Conservation (phyloP, 495 filamentous ascomycete genomes). For the Cladorrhinum samala region DNA sequence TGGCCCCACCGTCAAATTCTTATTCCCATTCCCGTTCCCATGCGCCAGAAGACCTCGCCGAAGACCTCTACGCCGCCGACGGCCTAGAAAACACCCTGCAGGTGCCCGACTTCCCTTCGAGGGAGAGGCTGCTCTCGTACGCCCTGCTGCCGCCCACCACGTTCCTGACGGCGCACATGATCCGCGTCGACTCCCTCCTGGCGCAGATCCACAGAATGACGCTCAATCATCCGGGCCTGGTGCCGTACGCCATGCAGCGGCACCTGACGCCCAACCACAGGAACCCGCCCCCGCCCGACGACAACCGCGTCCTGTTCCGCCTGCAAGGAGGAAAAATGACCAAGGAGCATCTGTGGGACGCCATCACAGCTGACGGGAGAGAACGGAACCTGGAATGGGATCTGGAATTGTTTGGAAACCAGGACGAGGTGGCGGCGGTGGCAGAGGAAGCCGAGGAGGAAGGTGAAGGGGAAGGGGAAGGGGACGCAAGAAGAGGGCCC, state of each 20-base stretch:
- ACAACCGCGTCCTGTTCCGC: constrained; percentile 35
- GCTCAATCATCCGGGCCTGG: constrained; percentile 10
- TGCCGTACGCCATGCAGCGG: constrained; percentile 9
- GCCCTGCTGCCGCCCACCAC: neutral
- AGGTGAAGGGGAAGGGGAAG: neutral
- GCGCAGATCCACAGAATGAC: neutral
- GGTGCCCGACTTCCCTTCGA: neutral
- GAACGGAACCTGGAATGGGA: constrained; percentile 38
- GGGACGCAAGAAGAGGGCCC: neutral
- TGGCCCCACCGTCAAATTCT: constrained; percentile 4
- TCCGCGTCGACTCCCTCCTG: neutral
- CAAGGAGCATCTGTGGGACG: constrained; percentile 21
- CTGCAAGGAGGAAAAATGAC: constrained; percentile 29
- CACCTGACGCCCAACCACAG: neutral
- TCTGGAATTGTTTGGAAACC: constrained; percentile 5
- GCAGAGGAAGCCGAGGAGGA: constrained; percentile 21
- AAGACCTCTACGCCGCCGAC: no score
- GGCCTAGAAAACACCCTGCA: neutral
- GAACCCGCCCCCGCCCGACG: neutral
- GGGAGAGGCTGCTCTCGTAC: neutral
- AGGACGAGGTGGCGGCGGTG: constrained; percentile 16
- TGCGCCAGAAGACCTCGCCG: no score
- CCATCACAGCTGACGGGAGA: constrained; percentile 38
- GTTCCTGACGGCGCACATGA: neutral
- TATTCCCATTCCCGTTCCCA: neutral